Evolutionary conservation across 768 basidiomycete species (phyloP), one percentile per base, ranked within the genome.

Genomic region (Dacryopinax primogenitus): DNA sequence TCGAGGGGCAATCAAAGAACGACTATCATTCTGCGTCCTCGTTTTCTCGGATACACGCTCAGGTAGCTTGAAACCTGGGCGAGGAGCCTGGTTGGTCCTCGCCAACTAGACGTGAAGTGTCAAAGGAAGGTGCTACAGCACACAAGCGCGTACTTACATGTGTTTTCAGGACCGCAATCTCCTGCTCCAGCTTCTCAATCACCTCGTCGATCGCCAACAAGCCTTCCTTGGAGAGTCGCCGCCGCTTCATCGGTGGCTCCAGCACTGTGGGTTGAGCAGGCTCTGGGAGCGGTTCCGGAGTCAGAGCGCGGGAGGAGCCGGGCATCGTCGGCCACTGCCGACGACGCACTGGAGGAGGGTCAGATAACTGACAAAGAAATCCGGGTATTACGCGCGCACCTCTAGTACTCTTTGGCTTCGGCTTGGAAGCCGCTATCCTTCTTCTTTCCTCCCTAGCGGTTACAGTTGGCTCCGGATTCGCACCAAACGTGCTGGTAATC

Each of bases 121-220:
- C 37, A 39, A 47, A 26, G 9, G 15, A 58, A 28, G 4, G 30
- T 30, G 9, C 51, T 28, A 28, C 51, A 26, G 51, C 51, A 47
- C 18, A 9, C 36, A 44, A 18, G 16, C 3, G 41, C 41, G 18
- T 6, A 18, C 7, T 6, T 18, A 44, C 41, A 18, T 44, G 41
- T 7, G 51, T 28, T 21, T 58, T 58, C 30, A 58, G 30, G 4
- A 58, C 4, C 4, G 51, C 51, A 13, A 58, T 13, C 26, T 58
- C 51, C 51, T 28, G 26, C 26, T 58, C 13, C 51, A 58, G 51
- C 51, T 58, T 58, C 51, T 58, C 13, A 30, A 58, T 58, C 30
- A 28, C 32, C 51, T 58, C 51, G 26, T 58, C 9, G 7, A 30
- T 58, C 9, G 26, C 32, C 26, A 58, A 58, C 7, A 18, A 18